These are phyloP conservation scores for Sordaria brevicollis DNA, from an alignment of 495 filamentous ascomycete genomes.

Conservation along the genomic window DNA sequence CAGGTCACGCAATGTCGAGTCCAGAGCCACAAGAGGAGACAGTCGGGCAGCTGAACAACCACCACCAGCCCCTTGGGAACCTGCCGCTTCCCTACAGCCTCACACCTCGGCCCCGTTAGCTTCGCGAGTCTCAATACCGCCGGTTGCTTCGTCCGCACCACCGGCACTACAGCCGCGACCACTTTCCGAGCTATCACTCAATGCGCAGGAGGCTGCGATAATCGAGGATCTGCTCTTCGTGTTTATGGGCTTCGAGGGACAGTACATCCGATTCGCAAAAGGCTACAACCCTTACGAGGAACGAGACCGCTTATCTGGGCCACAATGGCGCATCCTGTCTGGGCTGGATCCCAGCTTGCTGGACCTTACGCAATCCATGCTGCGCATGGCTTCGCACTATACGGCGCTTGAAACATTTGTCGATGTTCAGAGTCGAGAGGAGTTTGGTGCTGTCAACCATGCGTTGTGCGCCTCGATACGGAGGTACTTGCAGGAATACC, in stretches of 20 bases:
- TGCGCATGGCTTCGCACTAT: constrained; percentile 94
- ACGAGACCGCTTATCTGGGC: constrained; percentile 75
- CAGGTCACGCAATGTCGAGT: neutral
- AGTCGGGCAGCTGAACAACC: constrained; percentile 10
- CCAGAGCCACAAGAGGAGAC: neutral
- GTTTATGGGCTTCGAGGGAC: constrained; percentile 97
- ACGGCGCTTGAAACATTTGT: constrained; percentile 84
- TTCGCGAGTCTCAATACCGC: constrained; percentile 73
- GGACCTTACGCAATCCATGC: constrained; percentile 75
- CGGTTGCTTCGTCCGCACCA: constrained; percentile 65
- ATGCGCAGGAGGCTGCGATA: constrained; percentile 75
- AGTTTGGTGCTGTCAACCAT: constrained; percentile 94
- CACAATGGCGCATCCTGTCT: constrained; percentile 64
- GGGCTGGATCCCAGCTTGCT: constrained; percentile 86
- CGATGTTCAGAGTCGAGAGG: constrained; percentile 83
- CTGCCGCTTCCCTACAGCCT: constrained; percentile 68
- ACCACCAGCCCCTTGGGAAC: constrained; percentile 51
- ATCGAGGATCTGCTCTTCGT: constrained; percentile 88
- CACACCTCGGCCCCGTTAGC: constrained; percentile 86
- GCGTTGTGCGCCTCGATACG: constrained; percentile 88
- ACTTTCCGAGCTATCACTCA: constrained; percentile 60
- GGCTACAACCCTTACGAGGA: constrained; percentile 75
- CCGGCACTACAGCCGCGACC: constrained; percentile 57
- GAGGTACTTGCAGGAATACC: constrained; percentile 83
- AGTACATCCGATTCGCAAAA: constrained; percentile 80